Evolutionary conservation across 2,329 filamentous ascomycete species (phyloP).

Genomic region (Talaromyces islandicus): DNA sequence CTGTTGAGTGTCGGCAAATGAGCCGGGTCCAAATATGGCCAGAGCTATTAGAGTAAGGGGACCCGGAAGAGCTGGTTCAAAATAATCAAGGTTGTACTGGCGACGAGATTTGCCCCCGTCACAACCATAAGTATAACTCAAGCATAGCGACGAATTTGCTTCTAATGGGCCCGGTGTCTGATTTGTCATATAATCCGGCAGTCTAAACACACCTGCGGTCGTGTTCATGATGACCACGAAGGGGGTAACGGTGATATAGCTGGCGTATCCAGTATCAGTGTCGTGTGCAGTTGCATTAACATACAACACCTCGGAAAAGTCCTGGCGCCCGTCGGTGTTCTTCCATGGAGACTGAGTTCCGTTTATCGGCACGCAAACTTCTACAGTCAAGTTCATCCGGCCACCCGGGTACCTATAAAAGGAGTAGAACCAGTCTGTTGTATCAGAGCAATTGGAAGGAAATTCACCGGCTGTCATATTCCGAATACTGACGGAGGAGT

Average conservation of each 20-base stretch:
- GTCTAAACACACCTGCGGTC: conserved; percentile 27
- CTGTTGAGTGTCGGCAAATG: conserved; percentile 4
- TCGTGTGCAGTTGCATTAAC: conserved; percentile 17
- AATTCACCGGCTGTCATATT: conserved; percentile 14
- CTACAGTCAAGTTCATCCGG: conserved; percentile 1
- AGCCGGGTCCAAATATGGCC: conserved; percentile 8
- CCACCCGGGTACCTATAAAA: conserved; percentile 11
- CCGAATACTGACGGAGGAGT: conserved; percentile 17
- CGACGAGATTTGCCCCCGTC: background rate
- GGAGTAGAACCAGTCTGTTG: conserved; percentile 15
- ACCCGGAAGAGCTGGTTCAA: background rate
- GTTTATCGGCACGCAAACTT: conserved; percentile 23
- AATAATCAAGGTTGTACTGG: background rate
- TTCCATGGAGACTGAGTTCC: conserved; percentile 20
- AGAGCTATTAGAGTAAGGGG: conserved; percentile 12
- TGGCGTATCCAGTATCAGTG: background rate
- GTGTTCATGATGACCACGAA: conserved; percentile 21
- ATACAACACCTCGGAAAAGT: conserved; percentile 25
- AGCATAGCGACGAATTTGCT: background rate
- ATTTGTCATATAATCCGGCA: conserved; percentile 24
- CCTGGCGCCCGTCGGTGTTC: conserved; percentile 20
- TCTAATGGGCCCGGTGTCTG: conserved; percentile 12
- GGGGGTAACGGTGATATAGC: background rate
- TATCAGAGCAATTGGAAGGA: conserved; percentile 16
- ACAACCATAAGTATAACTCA: background rate